These are phyloP conservation scores for Poa pratensis DNA, from an alignment of 176 grass and related monocot genomes.

Conservation along the genomic window DNA sequence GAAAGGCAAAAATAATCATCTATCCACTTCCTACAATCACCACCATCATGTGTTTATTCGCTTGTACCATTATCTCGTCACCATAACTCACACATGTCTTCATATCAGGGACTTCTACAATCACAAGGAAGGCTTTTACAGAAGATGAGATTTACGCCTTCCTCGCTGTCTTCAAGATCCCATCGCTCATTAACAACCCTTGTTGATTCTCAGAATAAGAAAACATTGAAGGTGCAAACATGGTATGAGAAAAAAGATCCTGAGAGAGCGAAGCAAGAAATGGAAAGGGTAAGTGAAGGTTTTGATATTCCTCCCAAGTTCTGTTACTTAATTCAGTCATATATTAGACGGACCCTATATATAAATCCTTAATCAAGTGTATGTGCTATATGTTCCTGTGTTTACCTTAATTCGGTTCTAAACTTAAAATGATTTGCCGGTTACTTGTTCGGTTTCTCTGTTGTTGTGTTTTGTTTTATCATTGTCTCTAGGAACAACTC, in stretches of 20 bases:
- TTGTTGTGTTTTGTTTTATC: not conserved
- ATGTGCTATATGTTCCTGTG: not conserved
- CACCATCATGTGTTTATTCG: constrained; percentile 10
- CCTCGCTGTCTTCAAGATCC: constrained; percentile 79
- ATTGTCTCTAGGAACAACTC: not conserved
- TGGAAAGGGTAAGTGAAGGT: constrained; percentile 69
- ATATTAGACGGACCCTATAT: not conserved
- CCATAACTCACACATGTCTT: constrained; percentile 15
- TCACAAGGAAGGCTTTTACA: constrained; percentile 87
- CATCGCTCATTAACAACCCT: constrained; percentile 82
- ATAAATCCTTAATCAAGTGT: not conserved
- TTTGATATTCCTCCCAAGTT: constrained; percentile 1
- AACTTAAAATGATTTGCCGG: not conserved
- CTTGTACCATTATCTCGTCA: not conserved
- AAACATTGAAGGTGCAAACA: constrained; percentile 84
- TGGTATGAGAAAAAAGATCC: constrained; percentile 84
- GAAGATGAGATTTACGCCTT: constrained; percentile 97
- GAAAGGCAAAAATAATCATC: constrained; percentile 57
- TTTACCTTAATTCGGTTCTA: not conserved
- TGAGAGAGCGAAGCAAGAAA: constrained; percentile 81
- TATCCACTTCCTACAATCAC: constrained; percentile 15
- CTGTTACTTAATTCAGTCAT: not conserved
- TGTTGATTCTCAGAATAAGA: constrained; percentile 92
- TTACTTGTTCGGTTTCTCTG: not conserved
- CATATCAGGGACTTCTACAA: constrained; percentile 82